Percentiles rank a stretch among this genome's conserved stretches.
phyloP scores from a whole-genome alignment of 1,284 basidiomycete species.

The Irpex lacteus region DNA sequence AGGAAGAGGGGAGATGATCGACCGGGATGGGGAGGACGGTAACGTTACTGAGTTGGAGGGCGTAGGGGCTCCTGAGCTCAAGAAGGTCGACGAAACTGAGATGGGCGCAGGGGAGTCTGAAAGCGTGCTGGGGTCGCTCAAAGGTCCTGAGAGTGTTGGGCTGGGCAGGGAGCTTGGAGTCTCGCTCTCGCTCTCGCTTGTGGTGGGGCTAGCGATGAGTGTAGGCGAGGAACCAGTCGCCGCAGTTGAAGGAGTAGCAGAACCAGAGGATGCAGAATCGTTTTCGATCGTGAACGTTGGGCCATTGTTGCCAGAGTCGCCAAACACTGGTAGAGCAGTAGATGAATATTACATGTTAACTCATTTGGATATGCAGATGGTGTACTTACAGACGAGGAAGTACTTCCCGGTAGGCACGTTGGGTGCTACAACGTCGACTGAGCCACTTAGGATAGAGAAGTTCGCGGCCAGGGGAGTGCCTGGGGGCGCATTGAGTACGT shows the following conservation, averaged over 20 bases:
- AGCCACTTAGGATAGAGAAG: slow-evolving; percentile 50
- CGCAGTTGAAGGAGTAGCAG: not conserved
- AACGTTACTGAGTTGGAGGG: not conserved
- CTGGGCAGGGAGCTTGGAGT: not conserved
- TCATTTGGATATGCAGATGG: not conserved
- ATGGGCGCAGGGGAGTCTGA: not conserved
- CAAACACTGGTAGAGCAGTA: slow-evolving; percentile 3
- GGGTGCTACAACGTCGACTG: slow-evolving; percentile 55
- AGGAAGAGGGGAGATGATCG: not conserved
- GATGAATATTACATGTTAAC: not conserved
- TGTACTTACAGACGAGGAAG: slow-evolving; percentile 37
- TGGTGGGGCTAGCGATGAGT: not conserved
- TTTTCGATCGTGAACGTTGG: slow-evolving; percentile 11
- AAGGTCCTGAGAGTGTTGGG: not conserved
- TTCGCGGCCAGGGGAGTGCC: slow-evolving; percentile 49
- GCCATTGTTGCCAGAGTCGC: slow-evolving; percentile 13
- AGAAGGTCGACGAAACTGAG: not conserved
- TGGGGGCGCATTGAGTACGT: slow-evolving; percentile 5
- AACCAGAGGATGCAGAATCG: not conserved
- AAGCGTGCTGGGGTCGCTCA: not conserved
- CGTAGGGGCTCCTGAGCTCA: not conserved
- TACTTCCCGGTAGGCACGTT: slow-evolving; percentile 38
- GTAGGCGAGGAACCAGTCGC: not conserved
- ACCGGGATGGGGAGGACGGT: not conserved
- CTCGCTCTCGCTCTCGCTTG: too few relatives aligned